Evolutionary conservation across 1,139 yeast species (phyloP).

Genomic region (Nakaseomyces kungkrabaensis): DNA sequence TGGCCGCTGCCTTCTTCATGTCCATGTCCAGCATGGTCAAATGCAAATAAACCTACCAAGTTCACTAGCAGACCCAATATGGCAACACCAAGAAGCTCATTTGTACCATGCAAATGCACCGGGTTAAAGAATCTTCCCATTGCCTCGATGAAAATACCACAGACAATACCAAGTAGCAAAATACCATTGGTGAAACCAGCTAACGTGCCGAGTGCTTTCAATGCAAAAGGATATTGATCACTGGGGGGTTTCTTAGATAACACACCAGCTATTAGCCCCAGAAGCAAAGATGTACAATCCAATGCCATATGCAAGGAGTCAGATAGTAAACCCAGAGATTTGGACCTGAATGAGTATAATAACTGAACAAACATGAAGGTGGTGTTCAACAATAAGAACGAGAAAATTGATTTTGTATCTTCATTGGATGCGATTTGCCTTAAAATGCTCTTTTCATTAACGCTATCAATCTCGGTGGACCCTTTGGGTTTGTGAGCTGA

Average conservation of each 20-base stretch:
- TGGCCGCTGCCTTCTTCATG: slow-evolving; percentile 32
- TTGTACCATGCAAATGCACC: slow-evolving; percentile 64
- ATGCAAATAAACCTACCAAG: slow-evolving; percentile 85
- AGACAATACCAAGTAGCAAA: slow-evolving; percentile 73
- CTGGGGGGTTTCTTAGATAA: slow-evolving; percentile 50
- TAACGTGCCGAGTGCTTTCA: slow-evolving; percentile 74
- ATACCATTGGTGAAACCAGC: slow-evolving; percentile 96
- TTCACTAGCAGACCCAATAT: slow-evolving; percentile 78
- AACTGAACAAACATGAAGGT: slow-evolving; percentile 92
- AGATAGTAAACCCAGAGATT: slow-evolving; percentile 80
- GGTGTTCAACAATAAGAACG: slow-evolving; percentile 73
- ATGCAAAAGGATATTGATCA: slow-evolving; percentile 75
- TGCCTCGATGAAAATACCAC: slow-evolving; percentile 82
- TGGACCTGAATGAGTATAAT: slow-evolving; percentile 82
- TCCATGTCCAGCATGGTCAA: slow-evolving; percentile 54
- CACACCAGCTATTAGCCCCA: slow-evolving; percentile 82
- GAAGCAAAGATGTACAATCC: slow-evolving; percentile 81
- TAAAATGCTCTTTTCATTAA: slow-evolving; percentile 14
- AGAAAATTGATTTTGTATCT: slow-evolving; percentile 83
- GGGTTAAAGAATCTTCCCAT: slow-evolving; percentile 72
- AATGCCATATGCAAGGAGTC: slow-evolving; percentile 95
- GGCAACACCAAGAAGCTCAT: slow-evolving; percentile 80
- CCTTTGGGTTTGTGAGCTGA: slow-evolving; percentile 7
- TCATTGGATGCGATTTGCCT: slow-evolving; percentile 45
- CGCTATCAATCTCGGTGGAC: slow-evolving; percentile 3